Percentiles rank a stretch among this genome's conserved stretches.
Evolutionary conservation across 78 protist species (phyloP).

Genomic region (Tieghemostelium lacteum): DNA sequence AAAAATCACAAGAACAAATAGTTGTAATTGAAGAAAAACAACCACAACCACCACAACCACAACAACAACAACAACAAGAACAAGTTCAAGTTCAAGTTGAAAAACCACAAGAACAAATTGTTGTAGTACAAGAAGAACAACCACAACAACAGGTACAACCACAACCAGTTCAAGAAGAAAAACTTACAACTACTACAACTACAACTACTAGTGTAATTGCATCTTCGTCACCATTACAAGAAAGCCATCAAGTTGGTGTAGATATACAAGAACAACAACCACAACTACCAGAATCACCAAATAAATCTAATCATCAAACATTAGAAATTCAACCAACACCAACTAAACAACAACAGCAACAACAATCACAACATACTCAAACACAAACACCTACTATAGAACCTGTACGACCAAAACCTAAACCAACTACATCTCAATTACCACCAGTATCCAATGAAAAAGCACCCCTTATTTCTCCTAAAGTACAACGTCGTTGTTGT

Average conservation of each 20-base stretch:
- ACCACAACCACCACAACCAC: background rate
- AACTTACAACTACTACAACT: background rate
- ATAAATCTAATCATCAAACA: background rate
- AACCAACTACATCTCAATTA: too few species aligned
- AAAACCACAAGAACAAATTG: background rate
- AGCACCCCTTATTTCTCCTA: too few species aligned
- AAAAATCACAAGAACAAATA: background rate
- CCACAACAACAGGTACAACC: background rate
- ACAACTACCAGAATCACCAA: background rate
- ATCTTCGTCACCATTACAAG: background rate
- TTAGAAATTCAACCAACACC: constrained; percentile 26
- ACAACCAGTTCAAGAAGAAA: background rate
- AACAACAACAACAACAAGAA: background rate
- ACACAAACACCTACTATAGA: background rate
- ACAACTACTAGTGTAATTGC: too few species aligned
- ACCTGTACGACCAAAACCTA: background rate
- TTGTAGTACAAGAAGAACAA: background rate
- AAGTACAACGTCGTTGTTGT: too few species aligned
- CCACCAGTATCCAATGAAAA: too few species aligned
- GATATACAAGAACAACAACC: background rate
- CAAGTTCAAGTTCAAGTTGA: background rate
- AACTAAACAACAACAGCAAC: constrained; percentile 5
- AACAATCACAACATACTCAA: background rate
- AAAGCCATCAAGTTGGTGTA: background rate
- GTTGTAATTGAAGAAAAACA: background rate